These are phyloP conservation scores for Eucalyptus pauciflora DNA, from an alignment of 345 rosid species.

Conservation along the genomic window DNA sequence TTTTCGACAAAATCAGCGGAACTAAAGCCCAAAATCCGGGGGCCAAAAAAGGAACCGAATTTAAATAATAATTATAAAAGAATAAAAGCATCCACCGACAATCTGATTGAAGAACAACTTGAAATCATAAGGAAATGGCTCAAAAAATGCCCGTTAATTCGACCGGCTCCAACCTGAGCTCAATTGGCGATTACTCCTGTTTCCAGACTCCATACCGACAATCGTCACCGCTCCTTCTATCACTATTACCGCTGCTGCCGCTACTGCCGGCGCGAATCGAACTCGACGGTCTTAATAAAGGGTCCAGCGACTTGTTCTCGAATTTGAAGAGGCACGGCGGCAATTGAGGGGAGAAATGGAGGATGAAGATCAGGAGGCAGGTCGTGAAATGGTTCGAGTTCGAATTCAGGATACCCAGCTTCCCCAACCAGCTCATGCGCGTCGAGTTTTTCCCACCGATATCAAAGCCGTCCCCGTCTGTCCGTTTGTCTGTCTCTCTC, in stretches of 20 bases:
- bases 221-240: neutral
- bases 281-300: constrained; percentile 10
- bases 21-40: neutral
- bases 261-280: neutral
- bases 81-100: neutral
- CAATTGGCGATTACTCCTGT: constrained; percentile 66
- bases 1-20: neutral
- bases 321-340: constrained; percentile 34
- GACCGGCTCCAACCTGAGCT: constrained; percentile 37
- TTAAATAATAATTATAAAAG: neutral
- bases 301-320: constrained; percentile 32
- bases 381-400: constrained; percentile 69
- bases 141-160: neutral
- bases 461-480: neutral
- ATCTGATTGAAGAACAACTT: neutral
- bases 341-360: constrained; percentile 79
- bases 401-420: constrained; percentile 45
- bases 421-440: constrained; percentile 97
- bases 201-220: constrained; percentile 51
- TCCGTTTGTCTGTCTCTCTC: neutral
- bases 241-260: neutral
- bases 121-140: neutral
- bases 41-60: neutral
- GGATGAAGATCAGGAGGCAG: constrained; percentile 64
- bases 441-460: constrained; percentile 6